phyloP scores from a whole-genome alignment of 257 asterid genomes.

The Solanum neorickii region DNA sequence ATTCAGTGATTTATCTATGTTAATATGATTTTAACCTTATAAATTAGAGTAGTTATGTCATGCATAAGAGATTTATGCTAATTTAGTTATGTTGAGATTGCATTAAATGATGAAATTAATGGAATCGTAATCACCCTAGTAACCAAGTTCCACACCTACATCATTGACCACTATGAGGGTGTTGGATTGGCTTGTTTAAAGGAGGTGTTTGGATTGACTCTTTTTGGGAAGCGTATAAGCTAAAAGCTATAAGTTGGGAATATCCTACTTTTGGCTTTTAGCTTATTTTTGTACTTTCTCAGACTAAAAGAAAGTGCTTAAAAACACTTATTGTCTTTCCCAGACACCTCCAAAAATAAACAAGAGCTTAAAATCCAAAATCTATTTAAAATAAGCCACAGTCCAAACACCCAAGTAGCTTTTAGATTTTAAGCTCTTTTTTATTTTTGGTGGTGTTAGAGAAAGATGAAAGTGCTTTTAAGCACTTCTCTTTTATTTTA shows the following conservation, averaged over 20 bases:
- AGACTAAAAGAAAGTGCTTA: neutral
- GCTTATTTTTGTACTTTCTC: neutral
- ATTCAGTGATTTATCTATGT: neutral
- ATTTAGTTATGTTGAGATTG: neutral
- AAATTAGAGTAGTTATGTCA: neutral
- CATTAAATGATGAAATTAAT: neutral
- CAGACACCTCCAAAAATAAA: neutral
- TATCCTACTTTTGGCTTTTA: neutral
- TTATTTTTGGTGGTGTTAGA: neutral
- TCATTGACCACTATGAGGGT: neutral
- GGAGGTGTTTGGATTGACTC: neutral
- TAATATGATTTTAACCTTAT: neutral
- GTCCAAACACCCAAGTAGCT: neutral
- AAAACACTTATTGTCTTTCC: neutral
- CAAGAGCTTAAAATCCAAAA: neutral
- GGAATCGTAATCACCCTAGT: neutral
- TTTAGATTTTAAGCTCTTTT: neutral
- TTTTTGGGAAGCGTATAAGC: neutral
- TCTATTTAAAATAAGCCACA: neutral
- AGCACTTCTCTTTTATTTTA: neutral
- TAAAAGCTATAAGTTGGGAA: neutral
- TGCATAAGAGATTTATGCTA: neutral
- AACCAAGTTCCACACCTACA: neutral
- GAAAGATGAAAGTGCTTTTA: neutral
- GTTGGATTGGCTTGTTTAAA: neutral